Evolutionary conservation across 306 rosid genomes (phyloP), one percentile per base, ranked within the genome.

Genomic region (Herpetospermum pedunculosum): DNA sequence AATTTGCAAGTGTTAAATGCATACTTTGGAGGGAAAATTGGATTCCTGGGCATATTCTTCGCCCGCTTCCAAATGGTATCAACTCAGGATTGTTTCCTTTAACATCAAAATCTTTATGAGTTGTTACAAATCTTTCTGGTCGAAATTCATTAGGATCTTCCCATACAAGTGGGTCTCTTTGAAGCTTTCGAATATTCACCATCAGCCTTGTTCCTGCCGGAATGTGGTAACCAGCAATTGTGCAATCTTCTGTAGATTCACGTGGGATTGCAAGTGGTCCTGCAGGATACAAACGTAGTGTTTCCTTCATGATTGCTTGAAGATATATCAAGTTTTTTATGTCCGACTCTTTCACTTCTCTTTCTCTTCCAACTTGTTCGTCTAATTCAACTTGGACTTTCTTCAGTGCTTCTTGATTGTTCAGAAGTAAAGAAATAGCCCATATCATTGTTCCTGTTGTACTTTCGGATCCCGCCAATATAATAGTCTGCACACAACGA

Each of bases 131-230:
- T 52, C 88, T 89, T 68, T 87, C 91, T 0, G 90, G 88, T 34
- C 18, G 29, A 49, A 87, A 87, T 29, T 44, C 77, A 12, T 53
- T 70, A 3, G 96, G 87, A 18, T 83, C 76, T 1, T 80, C 13
- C 88, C 90, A 89, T 19, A 83, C 78, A 55, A 71, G 67, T 6
- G 90, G 87, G 70, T 89, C 96, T 37, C 88, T 82, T 0, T 89
- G 96, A 53, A 89, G 84, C 83, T 83, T 87, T 84, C 86, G 84
- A 1, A 83, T 29, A 41, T 89, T 87, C 8, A 87, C 92, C 18
- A 85, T 78, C 34, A 87, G 48, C 7, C 90, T 78, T 2, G 89
- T 83, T 6, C 37, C 53, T 18, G 1, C 6, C 0, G 53, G 8
- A 1, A 47, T 47, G 21, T 47, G 53, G 8, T 47, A 16, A 8